Percentiles rank a stretch among this genome's conserved stretches.
phyloP scores from a whole-genome alignment of 164 flowering plant species.

The Kalanchoe fedtschenkoi region DNA sequence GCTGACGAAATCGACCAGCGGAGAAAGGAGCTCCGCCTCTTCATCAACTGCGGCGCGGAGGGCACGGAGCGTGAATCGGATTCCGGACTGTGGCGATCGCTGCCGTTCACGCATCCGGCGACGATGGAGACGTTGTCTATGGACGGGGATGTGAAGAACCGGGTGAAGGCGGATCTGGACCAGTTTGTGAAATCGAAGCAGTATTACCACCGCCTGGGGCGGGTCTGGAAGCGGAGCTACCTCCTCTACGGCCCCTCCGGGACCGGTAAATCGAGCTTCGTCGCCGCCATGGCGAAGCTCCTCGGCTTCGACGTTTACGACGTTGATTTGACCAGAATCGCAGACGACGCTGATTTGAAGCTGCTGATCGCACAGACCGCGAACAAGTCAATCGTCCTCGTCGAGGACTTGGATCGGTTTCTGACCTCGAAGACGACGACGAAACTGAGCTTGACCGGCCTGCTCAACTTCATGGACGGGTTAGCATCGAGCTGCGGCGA shows the following conservation, averaged over 20 bases:
- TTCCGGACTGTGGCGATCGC: slow-evolving; percentile 50
- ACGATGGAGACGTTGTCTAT: slow-evolving; percentile 59
- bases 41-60: slow-evolving; percentile 19
- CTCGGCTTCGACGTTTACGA: slow-evolving; percentile 64
- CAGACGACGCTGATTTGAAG: slow-evolving; percentile 51
- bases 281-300: slow-evolving; percentile 69
- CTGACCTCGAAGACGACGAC: slow-evolving; percentile 24
- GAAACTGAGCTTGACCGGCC: slow-evolving; percentile 34
- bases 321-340: slow-evolving; percentile 38
- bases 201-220: slow-evolving; percentile 66
- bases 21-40: slow-evolving; percentile 34
- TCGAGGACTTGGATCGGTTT: slow-evolving; percentile 65
- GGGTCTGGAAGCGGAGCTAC: slow-evolving; percentile 81
- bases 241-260: slow-evolving; percentile 69
- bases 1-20: slow-evolving; percentile 47
- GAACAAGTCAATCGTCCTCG: slow-evolving; percentile 42
- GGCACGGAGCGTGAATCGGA: slow-evolving; percentile 3
- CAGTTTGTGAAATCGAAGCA: slow-evolving; percentile 55
- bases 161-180: slow-evolving; percentile 64
- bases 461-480: slow-evolving; percentile 79
- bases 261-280: slow-evolving; percentile 73
- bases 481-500: slow-evolving; percentile 63
- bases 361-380: slow-evolving; percentile 44
- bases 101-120: slow-evolving; percentile 66
- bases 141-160: slow-evolving; percentile 60